Evolutionary conservation across 2,329 filamentous ascomycete species (phyloP), one percentile per base, ranked within the genome.

Genomic region (Talaromyces funiculosus): DNA sequence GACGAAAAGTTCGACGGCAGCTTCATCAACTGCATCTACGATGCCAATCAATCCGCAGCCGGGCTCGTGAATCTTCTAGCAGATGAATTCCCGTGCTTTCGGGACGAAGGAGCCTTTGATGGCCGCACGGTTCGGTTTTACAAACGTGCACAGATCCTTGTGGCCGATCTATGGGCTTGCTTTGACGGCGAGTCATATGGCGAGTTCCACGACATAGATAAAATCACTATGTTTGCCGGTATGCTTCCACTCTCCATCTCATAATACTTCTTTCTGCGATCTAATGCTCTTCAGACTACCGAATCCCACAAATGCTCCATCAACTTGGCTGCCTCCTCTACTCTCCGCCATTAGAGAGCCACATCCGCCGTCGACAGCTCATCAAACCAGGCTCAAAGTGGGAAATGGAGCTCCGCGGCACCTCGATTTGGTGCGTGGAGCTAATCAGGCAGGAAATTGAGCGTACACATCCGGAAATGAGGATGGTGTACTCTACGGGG

Each of bases 381-480:
- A 83, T 99, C 22, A 81, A 88, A 60, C 85, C 85, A 55, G 92
- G 92, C 0, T 84, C 87, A 56, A 81, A 79, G 10, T 93, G 90
- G 84, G 94, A 99, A 71, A 77, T 96, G 63, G 92, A 99, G 70
- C 80, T 99, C 35, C 84, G 94, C 75, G 93, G 90, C 14, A 94
- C 92, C 72, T 96, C 90, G 69, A 96, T 99, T 66, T 97, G 93
- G 92, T 94, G 90, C 63, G 90, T 97, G 1, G 94, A 99, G 73
- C 78, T 97, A 64, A 88, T 99, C 64, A 82, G 86, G 57, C 83
- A 88, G 35, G 90, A 97, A 72, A 97, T 99, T 55, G 70, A 87
- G 60, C 83, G 81, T 49, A 75, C 84, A 14, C 86, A 97, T 68
- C 90, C 92, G 0, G 86, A 88, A 9, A 53, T 54, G 4, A 35